A percentile compares a stretch with the other conserved stretches of the same genome.
phyloP scores from a whole-genome alignment of 1,284 basidiomycete species.

The Amylostereum areolatum region DNA sequence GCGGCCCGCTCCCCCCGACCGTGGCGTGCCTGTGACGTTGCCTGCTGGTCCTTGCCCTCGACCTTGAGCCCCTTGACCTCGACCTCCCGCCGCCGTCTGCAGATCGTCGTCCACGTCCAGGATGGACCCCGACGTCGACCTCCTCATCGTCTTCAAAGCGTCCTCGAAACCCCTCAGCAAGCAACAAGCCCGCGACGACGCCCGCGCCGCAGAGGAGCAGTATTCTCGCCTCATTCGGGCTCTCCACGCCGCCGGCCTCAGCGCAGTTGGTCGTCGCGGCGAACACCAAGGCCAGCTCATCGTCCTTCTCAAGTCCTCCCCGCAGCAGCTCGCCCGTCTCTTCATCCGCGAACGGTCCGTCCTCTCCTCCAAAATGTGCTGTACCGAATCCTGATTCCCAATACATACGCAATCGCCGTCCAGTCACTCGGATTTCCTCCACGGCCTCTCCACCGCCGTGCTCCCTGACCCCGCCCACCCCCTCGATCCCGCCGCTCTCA shows the following conservation, averaged over 20 bases:
- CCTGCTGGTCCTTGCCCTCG: no score
- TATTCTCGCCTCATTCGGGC: constrained; percentile 60
- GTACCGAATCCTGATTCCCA: neutral
- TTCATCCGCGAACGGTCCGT: constrained; percentile 72
- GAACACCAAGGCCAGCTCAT: constrained; percentile 74
- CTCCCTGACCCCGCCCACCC: constrained; percentile 33
- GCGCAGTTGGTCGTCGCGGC: constrained; percentile 67
- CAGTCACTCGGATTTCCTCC: constrained; percentile 59
- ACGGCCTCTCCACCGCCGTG: constrained; percentile 52
- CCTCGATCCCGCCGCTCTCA: constrained; percentile 39
- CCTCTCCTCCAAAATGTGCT: neutral
- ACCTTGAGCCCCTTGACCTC: neutral
- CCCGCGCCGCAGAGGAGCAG: constrained; percentile 58
- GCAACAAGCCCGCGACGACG: constrained; percentile 54
- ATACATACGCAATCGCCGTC: constrained; percentile 12
- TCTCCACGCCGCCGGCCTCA: constrained; percentile 56
- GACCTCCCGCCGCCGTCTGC: neutral
- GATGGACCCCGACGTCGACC: constrained; percentile 52
- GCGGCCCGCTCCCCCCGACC: no score
- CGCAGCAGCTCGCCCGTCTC: constrained; percentile 55
- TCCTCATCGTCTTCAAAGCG: constrained; percentile 65
- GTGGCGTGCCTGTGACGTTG: no score
- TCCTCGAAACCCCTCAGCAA: constrained; percentile 49
- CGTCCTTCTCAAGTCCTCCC: constrained; percentile 73
- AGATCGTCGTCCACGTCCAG: neutral